Conservation (phyloP, 352 stramenopile genomes). For the Pythium plurisporium region DNA sequence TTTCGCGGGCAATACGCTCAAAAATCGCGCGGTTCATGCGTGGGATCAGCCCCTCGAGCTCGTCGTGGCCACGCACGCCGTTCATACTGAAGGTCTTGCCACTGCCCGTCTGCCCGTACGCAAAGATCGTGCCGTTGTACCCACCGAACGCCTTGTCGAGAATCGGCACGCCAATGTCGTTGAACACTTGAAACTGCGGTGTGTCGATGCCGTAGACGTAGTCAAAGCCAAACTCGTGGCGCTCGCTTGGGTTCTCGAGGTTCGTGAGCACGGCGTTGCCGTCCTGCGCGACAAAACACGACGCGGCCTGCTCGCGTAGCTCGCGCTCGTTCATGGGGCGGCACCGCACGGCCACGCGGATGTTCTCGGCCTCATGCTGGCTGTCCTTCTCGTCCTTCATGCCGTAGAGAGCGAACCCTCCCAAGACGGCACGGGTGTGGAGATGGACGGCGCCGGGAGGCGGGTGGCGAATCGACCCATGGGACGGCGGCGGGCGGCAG, state of each 20-base stretch:
- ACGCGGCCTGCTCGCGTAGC: constrained; percentile 63
- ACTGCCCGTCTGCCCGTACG: constrained; percentile 84
- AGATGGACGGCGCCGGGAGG: too few relatives aligned
- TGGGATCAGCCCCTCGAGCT: constrained; percentile 86
- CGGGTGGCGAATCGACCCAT: neutral
- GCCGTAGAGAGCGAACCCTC: too few relatives aligned
- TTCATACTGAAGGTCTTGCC: constrained; percentile 90
- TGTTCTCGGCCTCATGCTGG: constrained; percentile 82
- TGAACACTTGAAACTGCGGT: constrained; percentile 65
- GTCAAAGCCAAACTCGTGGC: constrained; percentile 87
- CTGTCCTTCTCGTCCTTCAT: constrained; percentile 67
- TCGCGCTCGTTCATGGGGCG: constrained; percentile 90
- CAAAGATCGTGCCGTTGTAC: constrained; percentile 91
- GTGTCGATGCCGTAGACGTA: constrained; percentile 84
- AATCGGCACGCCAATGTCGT: constrained; percentile 73
- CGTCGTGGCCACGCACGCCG: constrained; percentile 53
- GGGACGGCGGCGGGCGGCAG: neutral
- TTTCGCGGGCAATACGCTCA: constrained; percentile 64
- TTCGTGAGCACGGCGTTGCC: constrained; percentile 79
- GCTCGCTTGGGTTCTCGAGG: constrained; percentile 68
- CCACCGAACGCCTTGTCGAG: constrained; percentile 79
- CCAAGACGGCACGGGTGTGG: too few relatives aligned
- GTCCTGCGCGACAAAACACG: constrained; percentile 67
- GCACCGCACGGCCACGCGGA: constrained; percentile 89
- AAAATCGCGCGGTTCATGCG: constrained; percentile 91